These are phyloP conservation scores for Karstenula rhodostoma DNA, from an alignment of 2,329 filamentous ascomycete genomes.

Conservation along the genomic window DNA sequence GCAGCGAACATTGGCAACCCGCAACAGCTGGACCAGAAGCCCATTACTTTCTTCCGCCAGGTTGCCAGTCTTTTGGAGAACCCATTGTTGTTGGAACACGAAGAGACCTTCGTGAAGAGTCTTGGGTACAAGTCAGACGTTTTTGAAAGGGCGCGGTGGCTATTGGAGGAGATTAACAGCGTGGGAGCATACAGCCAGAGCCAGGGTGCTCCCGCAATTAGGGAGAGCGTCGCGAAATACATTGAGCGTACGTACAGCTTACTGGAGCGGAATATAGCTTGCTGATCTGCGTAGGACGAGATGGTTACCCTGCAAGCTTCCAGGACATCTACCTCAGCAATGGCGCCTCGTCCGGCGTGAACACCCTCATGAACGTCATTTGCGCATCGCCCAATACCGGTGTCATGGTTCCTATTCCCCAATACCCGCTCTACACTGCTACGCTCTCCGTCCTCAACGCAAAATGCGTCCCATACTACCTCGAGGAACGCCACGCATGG, in stretches of 20 bases:
- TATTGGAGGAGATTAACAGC: slow-evolving; percentile 84
- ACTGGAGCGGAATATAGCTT: neutral
- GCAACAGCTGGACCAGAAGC: slow-evolving; percentile 98
- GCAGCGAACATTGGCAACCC: slow-evolving; percentile 99
- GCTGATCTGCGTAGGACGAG: slow-evolving; percentile 67
- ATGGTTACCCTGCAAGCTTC: slow-evolving; percentile 84
- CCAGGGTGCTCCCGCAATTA: slow-evolving; percentile 84
- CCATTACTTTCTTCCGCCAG: slow-evolving; percentile 98
- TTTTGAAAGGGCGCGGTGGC: slow-evolving; percentile 79
- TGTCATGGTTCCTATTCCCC: slow-evolving; percentile 92
- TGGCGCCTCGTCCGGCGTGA: slow-evolving; percentile 93
- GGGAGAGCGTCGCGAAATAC: slow-evolving; percentile 89
- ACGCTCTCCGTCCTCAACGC: slow-evolving; percentile 87
- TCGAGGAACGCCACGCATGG: slow-evolving; percentile 88
- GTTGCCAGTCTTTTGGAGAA: slow-evolving; percentile 94
- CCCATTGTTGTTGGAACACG: slow-evolving; percentile 81
- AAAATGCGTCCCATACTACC: slow-evolving; percentile 88
- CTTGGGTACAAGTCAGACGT: slow-evolving; percentile 93
- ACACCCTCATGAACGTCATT: slow-evolving; percentile 89
- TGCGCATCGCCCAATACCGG: slow-evolving; percentile 80
- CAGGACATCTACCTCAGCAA: slow-evolving; percentile 88
- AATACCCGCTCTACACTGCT: slow-evolving; percentile 97
- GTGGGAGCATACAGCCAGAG: slow-evolving; percentile 97
- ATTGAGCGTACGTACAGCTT: slow-evolving; percentile 74
- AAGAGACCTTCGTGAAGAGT: slow-evolving; percentile 75